Base-by-base conservation (phyloP, 2,329 filamentous ascomycete genomes). In the Colletotrichum caudatum region DNA sequence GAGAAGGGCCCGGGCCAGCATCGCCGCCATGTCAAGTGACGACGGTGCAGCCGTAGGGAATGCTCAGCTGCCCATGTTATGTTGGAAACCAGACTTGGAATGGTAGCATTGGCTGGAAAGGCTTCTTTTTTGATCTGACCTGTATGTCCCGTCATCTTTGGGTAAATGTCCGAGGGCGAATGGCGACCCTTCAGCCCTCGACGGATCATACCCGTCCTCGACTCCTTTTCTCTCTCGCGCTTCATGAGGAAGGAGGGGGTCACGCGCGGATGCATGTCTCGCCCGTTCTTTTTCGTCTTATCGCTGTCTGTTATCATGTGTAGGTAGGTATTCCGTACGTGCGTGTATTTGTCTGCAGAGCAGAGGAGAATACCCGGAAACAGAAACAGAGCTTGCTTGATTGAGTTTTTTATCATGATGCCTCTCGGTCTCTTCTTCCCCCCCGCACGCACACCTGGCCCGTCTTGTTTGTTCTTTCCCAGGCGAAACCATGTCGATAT, bases 221-320 rank as follows among this genome's bases (percentile, higher is more conserved):
- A 66, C 56, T 64, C 67, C 39, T 59, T 66, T 26, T 60, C 44
- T 66, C 35, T 37, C 35, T 48, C 37, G 26, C 53, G n/a, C 37
- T 46, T 35, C 6, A n/a, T 3, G 44, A 59, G 20, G 56, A 29
- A 4, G 29, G 29, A 29, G 29, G 60, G 63, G 60, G 63, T 70
- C 56, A 70, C 61, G 63, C 61, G 63, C 16, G 63, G 41, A 29
- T 66, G 50, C 63, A 66, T 66, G 67, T 66, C 67, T 70, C 57
- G 63, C 63, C 63, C 35, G 63, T 51, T 61, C 56, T 60, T 44
- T 44, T 44, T 60, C 54, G 46, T 69, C 29, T 14, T 18, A n/a
- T 26, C n/a, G 26, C n/a, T 37, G 29, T 26, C 23, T 50, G 50
- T 50, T 12, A 8, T 50, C 44, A n/a, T 62, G 44, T 50, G 44